Percentiles rank a stretch among this genome's conserved stretches.
phyloP scores from a whole-genome alignment of 1,284 basidiomycete species.

The Chalciporus piperatoides region DNA sequence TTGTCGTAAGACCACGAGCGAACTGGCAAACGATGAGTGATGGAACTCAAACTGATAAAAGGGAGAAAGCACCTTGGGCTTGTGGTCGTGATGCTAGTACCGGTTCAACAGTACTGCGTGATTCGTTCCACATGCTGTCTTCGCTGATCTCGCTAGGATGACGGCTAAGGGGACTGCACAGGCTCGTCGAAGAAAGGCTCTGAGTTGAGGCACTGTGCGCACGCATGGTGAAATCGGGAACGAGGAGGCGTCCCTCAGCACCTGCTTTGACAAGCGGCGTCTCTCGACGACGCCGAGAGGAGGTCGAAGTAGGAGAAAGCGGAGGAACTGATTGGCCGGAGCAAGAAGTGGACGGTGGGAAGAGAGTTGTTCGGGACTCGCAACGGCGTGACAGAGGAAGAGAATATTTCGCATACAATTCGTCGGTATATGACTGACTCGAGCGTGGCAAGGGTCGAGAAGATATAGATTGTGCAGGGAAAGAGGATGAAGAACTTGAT shows the following conservation, averaged over 20 bases:
- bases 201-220: constrained; percentile 41
- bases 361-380: constrained; percentile 45
- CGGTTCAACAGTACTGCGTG: constrained; percentile 15
- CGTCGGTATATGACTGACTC: constrained; percentile 39
- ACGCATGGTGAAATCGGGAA: constrained; percentile 59
- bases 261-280: constrained; percentile 50
- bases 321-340: constrained; percentile 31
- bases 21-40: constrained; percentile 27
- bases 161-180: constrained; percentile 31
- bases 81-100: constrained; percentile 23
- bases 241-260: constrained; percentile 62
- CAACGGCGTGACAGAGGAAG: constrained; percentile 49
- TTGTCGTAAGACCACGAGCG: constrained; percentile 72
- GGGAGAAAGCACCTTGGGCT: constrained; percentile 31
- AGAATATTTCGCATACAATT: constrained; percentile 53
- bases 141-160: constrained; percentile 33
- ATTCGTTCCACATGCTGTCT: constrained; percentile 31
- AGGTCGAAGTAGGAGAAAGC: constrained; percentile 29
- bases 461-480: constrained; percentile 15
- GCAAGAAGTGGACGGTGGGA: constrained; percentile 33
- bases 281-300: constrained; percentile 41
- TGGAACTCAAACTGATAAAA: background rate
- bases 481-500: constrained; percentile 27
- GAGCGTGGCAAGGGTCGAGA: constrained; percentile 20
- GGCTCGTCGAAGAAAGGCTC: constrained; percentile 36